Base-by-base conservation (phyloP, 2,329 filamentous ascomycete species). In the Alternaria sp. region DNA sequence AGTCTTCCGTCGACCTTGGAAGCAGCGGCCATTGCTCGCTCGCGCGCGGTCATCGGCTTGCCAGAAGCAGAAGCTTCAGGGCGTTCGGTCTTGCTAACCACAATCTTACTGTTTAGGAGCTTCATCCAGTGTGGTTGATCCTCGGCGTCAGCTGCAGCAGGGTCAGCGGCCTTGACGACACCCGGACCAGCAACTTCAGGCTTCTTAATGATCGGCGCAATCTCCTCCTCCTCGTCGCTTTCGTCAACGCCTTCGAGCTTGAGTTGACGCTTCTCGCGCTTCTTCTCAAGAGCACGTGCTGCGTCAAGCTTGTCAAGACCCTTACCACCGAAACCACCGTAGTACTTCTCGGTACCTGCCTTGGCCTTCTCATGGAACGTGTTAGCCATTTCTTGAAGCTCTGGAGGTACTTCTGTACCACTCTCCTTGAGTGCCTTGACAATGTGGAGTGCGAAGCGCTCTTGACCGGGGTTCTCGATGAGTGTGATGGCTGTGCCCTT, bases 401-500 rank as follows among this genome's bases (percentile, higher is more conserved):
- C 81, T 65, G 92, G 90, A 0, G 95, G 94, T 0, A 98, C 86
- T 9, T 89, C 85, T 76, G 96, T 92, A 5, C 90, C 92, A 77
- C 93, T 97, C 79, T 97, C 92, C 76, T 92, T 92, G n/a, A 97
- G 82, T 7, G 95, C 95, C 79, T 96, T 96, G 59, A 90, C 89
- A 62, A 97, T 92, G 68, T 96, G 93, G 11, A 92, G 86, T 3
- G 95, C 91, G 73, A 92, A 97, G 65, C 92, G 92, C 74, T 96
- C 94, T 77, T 99, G 94, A 47, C 96, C 92, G 42, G 92, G 90
- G 0, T 93, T 96, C 0, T 94, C 97, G 59, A 99, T 84, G 74
- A 98, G 97, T 0, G 95, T 99, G 51, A 99, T 92, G 0, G 95
- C 95, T 39, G 93, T 96, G 64, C 95, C 95, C 22, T 89, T 97